phyloP scores from a whole-genome alignment of 1,139 yeast genomes.

The Meyerozyma sp. region DNA sequence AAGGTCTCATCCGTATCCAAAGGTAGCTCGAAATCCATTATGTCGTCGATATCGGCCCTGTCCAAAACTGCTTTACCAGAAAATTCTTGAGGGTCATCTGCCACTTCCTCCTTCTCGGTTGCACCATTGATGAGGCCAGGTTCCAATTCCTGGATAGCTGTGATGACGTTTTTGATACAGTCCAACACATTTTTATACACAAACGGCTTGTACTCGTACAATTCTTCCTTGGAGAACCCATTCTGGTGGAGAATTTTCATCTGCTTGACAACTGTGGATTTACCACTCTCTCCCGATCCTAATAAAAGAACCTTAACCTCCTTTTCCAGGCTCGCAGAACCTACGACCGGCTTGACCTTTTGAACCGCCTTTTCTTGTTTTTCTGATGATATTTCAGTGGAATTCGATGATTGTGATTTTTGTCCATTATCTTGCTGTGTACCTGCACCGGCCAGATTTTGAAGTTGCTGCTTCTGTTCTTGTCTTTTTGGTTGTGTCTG shows the following conservation, averaged over 20 bases:
- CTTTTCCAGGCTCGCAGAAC: constrained; percentile 14
- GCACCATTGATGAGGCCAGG: constrained; percentile 41
- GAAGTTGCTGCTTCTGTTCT: neutral
- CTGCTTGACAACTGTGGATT: constrained; percentile 72
- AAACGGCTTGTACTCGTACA: constrained; percentile 61
- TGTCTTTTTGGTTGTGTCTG: neutral
- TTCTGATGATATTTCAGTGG: neutral
- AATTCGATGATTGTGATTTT: constrained; percentile 1
- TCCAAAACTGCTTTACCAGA: constrained; percentile 20
- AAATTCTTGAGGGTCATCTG: constrained; percentile 6
- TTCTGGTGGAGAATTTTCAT: constrained; percentile 68
- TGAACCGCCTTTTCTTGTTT: neutral
- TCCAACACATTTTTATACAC: constrained; percentile 65
- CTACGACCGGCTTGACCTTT: neutral
- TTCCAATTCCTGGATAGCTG: constrained; percentile 48
- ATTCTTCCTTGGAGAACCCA: constrained; percentile 62
- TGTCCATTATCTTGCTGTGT: neutral
- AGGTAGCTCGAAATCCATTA: constrained; percentile 45
- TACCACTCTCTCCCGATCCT: constrained; percentile 80
- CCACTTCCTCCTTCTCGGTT: constrained; percentile 1
- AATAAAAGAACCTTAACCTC: constrained; percentile 60
- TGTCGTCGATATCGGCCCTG: constrained; percentile 40
- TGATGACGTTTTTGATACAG: constrained; percentile 56
- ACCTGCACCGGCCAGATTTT: constrained; percentile 1
- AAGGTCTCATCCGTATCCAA: constrained; percentile 44